phyloP scores from a whole-genome alignment of 768 basidiomycete species.

The Collybia nuda region DNA sequence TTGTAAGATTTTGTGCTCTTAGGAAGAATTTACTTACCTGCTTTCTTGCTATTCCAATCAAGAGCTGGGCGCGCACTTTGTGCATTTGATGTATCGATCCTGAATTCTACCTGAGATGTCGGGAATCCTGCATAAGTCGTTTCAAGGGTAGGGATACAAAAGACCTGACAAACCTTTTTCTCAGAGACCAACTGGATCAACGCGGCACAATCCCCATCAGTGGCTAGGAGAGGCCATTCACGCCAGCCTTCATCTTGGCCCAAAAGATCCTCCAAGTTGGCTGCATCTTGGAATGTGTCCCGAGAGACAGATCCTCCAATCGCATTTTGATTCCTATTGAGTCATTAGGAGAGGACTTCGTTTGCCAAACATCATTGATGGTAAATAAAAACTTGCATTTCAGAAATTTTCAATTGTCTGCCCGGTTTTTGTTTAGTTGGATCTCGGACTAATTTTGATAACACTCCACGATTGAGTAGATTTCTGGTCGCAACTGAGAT shows the following conservation, averaged over 20 bases:
- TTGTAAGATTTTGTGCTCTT: neutral
- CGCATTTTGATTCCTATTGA: constrained; percentile 63
- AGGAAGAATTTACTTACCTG: constrained; percentile 47
- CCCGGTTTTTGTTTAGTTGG: constrained; percentile 67
- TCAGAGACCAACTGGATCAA: constrained; percentile 83
- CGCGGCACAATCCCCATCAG: constrained; percentile 79
- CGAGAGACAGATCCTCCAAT: constrained; percentile 61
- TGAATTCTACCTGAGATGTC: constrained; percentile 64
- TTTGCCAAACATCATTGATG: neutral
- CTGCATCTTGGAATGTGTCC: constrained; percentile 74
- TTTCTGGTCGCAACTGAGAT: constrained; percentile 57
- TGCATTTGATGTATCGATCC: constrained; percentile 63
- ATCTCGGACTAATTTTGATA: constrained; percentile 68
- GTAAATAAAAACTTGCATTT: constrained; percentile 39
- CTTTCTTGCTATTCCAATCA: constrained; percentile 90
- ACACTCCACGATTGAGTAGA: constrained; percentile 61
- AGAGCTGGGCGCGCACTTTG: constrained; percentile 53
- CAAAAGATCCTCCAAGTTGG: constrained; percentile 57
- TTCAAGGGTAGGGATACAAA: neutral
- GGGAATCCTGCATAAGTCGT: neutral
- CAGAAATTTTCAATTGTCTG: constrained; percentile 74
- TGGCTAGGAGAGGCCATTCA: constrained; percentile 78
- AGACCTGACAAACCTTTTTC: constrained; percentile 50
- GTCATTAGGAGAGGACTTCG: neutral
- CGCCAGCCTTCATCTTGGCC: constrained; percentile 53